phyloP scores from a whole-genome alignment of 495 filamentous ascomycete species.

The Neurospora terricola region DNA sequence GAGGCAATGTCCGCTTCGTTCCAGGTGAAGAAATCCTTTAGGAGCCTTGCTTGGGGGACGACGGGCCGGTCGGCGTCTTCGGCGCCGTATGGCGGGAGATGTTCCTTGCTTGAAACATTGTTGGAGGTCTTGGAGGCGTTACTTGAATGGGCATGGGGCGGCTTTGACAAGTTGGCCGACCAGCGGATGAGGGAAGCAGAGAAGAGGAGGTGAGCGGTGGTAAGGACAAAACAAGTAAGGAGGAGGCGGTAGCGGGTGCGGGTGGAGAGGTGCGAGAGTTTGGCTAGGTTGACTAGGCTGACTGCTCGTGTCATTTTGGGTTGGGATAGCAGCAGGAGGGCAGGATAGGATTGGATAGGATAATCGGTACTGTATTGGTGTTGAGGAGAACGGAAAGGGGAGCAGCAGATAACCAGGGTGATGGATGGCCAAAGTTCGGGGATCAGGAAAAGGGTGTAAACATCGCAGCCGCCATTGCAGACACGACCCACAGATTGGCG shows the following conservation, averaged over 20 bases:
- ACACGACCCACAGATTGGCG: background rate
- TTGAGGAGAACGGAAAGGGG: background rate
- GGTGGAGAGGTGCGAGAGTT: constrained; percentile 4
- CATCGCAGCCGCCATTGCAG: background rate
- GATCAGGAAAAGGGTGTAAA: background rate
- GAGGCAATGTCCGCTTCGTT: constrained; percentile 1
- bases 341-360: background rate
- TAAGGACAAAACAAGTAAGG: background rate
- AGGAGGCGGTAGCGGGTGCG: constrained; percentile 11
- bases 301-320: background rate
- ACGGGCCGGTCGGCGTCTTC: background rate
- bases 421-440: background rate
- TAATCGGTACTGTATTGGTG: background rate
- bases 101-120: background rate
- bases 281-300: background rate
- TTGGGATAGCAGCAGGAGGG: background rate
- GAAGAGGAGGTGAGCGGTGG: constrained; percentile 1
- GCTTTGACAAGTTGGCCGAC: background rate
- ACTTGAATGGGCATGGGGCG: background rate
- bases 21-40: constrained; percentile 12
- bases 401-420: background rate
- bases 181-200: background rate
- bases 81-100: background rate
- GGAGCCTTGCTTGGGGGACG: constrained; percentile 1
- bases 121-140: background rate